These are phyloP conservation scores for Candida glucosophila DNA, from an alignment of 1,139 yeast species.

Conservation along the genomic window DNA sequence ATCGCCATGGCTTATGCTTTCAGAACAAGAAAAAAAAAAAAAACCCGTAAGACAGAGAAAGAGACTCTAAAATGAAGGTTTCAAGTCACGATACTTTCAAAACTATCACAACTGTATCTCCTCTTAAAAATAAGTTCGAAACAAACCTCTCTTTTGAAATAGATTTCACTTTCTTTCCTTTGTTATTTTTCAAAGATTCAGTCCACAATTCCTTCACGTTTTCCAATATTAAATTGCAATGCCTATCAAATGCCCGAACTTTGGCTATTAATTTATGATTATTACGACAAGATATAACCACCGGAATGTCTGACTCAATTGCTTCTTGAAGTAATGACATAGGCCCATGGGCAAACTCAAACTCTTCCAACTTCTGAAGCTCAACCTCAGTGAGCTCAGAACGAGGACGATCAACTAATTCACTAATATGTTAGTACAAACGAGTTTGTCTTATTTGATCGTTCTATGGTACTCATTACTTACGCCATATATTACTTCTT, in stretches of 20 bases:
- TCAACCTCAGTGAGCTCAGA: slow-evolving; percentile 78
- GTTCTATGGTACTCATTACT: background rate
- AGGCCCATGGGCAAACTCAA: slow-evolving; percentile 88
- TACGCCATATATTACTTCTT: slow-evolving; percentile 7
- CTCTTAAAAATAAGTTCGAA: slow-evolving; percentile 84
- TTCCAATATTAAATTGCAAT: slow-evolving; percentile 85
- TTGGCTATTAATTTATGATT: slow-evolving; percentile 86
- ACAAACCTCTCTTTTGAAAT: slow-evolving; percentile 78
- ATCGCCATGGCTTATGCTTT: no score
- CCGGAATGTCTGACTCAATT: slow-evolving; percentile 63
- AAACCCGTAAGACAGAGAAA: no score
- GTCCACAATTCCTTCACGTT: slow-evolving; percentile 92
- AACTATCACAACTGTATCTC: slow-evolving; percentile 88
- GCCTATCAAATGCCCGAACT: slow-evolving; percentile 93
- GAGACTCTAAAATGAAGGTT: no score
- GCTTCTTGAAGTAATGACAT: slow-evolving; percentile 79
- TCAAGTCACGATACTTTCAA: no score
- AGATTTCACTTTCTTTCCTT: slow-evolving; percentile 65
- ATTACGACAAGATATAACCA: slow-evolving; percentile 84
- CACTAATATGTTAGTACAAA: slow-evolving; percentile 30
- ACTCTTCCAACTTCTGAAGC: slow-evolving; percentile 76
- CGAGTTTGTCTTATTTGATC: background rate
- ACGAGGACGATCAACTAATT: slow-evolving; percentile 60
- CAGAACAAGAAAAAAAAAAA: no score
- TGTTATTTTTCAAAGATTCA: slow-evolving; percentile 53